phyloP scores from a whole-genome alignment of 208 protist genomes.

The Leishmania major region DNA sequence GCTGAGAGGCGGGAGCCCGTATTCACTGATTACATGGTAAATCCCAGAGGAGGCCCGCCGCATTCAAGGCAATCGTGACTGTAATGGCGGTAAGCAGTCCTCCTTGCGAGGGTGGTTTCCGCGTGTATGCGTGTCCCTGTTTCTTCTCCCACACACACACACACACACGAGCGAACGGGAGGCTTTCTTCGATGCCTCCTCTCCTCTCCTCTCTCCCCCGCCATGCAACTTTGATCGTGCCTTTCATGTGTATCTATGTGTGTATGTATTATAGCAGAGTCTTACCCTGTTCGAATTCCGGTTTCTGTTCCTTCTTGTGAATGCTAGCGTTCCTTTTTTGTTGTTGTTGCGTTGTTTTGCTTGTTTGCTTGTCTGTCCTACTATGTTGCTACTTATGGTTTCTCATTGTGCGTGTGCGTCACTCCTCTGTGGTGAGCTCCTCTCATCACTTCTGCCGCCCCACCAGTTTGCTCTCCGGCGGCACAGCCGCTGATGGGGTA shows the following conservation, averaged over 20 bases:
- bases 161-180: not conserved
- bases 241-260: not conserved
- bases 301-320: not conserved
- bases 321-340: not conserved
- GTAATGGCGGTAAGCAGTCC: not conserved
- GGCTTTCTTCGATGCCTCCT: not conserved
- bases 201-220: not conserved
- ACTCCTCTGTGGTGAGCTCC: not conserved
- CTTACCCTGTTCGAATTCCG: not conserved
- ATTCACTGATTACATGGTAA: conserved; percentile 67
- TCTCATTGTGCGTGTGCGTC: not conserved
- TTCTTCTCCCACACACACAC: not conserved
- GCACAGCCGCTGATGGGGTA: not conserved
- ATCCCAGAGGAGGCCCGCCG: conserved; percentile 15
- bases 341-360: not conserved
- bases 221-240: not conserved
- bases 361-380: not conserved
- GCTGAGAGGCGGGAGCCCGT: conserved; percentile 46
- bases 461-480: not conserved
- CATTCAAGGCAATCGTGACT: not conserved
- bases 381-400: not conserved
- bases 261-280: not conserved
- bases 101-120: not conserved
- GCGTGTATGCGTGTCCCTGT: not conserved
- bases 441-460: not conserved